Conservation (phyloP, 1,284 basidiomycete species). For the Anthracocystis panici-leucophaei region DNA sequence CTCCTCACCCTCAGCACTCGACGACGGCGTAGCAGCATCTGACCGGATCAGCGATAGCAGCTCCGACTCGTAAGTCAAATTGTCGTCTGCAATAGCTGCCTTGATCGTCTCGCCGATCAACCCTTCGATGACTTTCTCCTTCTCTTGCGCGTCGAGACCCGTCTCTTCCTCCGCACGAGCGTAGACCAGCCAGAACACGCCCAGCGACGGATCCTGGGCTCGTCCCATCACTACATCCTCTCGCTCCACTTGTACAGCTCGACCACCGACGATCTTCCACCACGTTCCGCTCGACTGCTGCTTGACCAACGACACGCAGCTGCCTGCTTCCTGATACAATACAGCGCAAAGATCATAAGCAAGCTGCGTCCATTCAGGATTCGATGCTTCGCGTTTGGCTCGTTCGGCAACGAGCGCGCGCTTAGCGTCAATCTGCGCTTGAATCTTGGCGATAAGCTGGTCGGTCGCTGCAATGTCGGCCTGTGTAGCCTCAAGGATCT, state of each 20-base stretch:
- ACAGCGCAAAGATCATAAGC: slow-evolving; percentile 46
- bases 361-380: slow-evolving; percentile 44
- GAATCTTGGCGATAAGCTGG: slow-evolving; percentile 23
- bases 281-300: slow-evolving; percentile 26
- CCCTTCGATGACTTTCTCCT: background rate
- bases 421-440: slow-evolving; percentile 30
- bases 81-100: slow-evolving; percentile 43
- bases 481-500: slow-evolving; percentile 27
- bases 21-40: slow-evolving; percentile 35
- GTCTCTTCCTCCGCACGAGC: slow-evolving; percentile 12
- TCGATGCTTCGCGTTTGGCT: slow-evolving; percentile 33
- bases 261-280: slow-evolving; percentile 34
- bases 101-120: slow-evolving; percentile 26
- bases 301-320: slow-evolving; percentile 31
- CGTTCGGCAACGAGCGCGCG: slow-evolving; percentile 19
- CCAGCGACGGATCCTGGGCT: slow-evolving; percentile 18
- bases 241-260: slow-evolving; percentile 7
- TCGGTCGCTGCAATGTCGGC: slow-evolving; percentile 33
- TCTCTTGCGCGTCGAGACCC: background rate
- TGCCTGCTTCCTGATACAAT: slow-evolving; percentile 27
- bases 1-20: slow-evolving; percentile 3
- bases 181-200: slow-evolving; percentile 48
- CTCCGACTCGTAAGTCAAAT: slow-evolving; percentile 50
- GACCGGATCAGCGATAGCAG: slow-evolving; percentile 46
- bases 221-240: slow-evolving; percentile 41